A percentile compares a stretch with the other conserved stretches of the same genome.
phyloP scores from a whole-genome alignment of 1,284 basidiomycete species.

The Rhizoctonia solani region DNA sequence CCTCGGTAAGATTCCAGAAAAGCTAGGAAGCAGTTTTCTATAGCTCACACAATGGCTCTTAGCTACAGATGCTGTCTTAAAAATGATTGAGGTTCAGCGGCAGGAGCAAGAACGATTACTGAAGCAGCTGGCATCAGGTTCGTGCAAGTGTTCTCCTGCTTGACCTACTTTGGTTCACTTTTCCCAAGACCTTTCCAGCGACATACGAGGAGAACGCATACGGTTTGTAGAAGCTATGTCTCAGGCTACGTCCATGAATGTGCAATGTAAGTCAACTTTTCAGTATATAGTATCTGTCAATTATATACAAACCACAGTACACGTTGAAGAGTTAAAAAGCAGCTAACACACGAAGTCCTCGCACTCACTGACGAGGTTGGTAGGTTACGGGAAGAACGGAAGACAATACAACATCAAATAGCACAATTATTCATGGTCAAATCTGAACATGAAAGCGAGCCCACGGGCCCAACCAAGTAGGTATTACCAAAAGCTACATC shows the following conservation, averaged over 20 bases:
- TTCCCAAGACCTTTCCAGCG: conserved; percentile 67
- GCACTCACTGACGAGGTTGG: conserved; percentile 75
- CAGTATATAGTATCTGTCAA: conserved; percentile 33
- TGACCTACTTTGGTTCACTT: neutral
- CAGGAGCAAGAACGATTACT: conserved; percentile 71
- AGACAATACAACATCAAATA: conserved; percentile 71
- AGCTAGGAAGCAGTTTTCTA: too few relatives aligned
- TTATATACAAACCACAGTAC: conserved; percentile 52
- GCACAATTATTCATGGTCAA: conserved; percentile 62
- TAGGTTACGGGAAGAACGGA: conserved; percentile 71
- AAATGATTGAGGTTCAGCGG: conserved; percentile 66
- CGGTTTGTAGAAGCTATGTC: conserved; percentile 90
- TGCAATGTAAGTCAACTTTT: conserved; percentile 65
- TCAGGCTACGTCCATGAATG: conserved; percentile 82
- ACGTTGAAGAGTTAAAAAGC: conserved; percentile 84
- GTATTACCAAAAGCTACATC: too few relatives aligned
- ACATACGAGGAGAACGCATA: conserved; percentile 81
- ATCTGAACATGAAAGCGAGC: conserved; percentile 16
- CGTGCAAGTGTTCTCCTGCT: conserved; percentile 36
- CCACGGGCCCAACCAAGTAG: too few relatives aligned
- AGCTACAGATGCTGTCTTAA: conserved; percentile 63
- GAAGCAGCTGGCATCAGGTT: conserved; percentile 65
- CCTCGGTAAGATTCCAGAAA: conserved; percentile 1
- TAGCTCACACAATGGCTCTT: neutral
- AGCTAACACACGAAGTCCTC: conserved; percentile 72